These are phyloP conservation scores for Apiospora phragmitis DNA, from an alignment of 2,329 filamentous ascomycete genomes.

Conservation along the genomic window DNA sequence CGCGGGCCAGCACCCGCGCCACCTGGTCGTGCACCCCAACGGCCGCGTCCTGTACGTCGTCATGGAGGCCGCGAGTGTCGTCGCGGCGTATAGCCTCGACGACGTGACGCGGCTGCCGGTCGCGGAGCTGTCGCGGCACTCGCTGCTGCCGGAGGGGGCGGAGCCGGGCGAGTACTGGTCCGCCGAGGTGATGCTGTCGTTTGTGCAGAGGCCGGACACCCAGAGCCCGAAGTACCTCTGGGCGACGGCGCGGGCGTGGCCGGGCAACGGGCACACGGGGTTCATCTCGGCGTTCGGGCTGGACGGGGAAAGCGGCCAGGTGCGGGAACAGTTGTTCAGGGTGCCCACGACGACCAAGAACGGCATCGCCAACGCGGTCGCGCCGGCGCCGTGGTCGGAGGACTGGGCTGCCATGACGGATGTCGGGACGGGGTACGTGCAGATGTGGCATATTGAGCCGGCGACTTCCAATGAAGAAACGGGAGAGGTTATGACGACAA, in stretches of 20 bases:
- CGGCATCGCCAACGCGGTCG: slow-evolving; percentile 21
- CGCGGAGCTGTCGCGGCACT: slow-evolving; percentile 11
- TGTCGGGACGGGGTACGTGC: slow-evolving; percentile 19
- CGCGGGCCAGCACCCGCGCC: slow-evolving; percentile 14
- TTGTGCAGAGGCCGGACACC: not conserved
- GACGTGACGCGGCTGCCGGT: slow-evolving; percentile 8
- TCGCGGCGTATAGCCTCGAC: slow-evolving; percentile 17
- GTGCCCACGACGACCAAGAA: slow-evolving; percentile 20
- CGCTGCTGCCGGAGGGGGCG: slow-evolving; percentile 18
- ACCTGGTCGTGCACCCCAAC: slow-evolving; percentile 17
- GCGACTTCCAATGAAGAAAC: no score
- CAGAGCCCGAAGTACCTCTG: slow-evolving; percentile 20
- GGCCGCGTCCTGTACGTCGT: slow-evolving; percentile 21
- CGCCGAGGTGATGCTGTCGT: slow-evolving; percentile 23
- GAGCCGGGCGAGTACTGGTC: slow-evolving; percentile 19
- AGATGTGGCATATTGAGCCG: slow-evolving; percentile 21
- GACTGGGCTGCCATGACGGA: slow-evolving; percentile 23
- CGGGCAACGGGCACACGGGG: slow-evolving; percentile 12
- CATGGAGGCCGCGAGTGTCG: slow-evolving; percentile 19
- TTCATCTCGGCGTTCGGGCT: slow-evolving; percentile 22
- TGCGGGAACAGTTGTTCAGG: slow-evolving; percentile 19
- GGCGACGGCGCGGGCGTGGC: slow-evolving; percentile 19
- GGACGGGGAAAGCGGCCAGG: slow-evolving; percentile 9
- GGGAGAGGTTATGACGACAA: not conserved
- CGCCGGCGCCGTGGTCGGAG: slow-evolving; percentile 19